Conservation (phyloP, 257 asterid genomes). For the Fraxinus cuspidata region DNA sequence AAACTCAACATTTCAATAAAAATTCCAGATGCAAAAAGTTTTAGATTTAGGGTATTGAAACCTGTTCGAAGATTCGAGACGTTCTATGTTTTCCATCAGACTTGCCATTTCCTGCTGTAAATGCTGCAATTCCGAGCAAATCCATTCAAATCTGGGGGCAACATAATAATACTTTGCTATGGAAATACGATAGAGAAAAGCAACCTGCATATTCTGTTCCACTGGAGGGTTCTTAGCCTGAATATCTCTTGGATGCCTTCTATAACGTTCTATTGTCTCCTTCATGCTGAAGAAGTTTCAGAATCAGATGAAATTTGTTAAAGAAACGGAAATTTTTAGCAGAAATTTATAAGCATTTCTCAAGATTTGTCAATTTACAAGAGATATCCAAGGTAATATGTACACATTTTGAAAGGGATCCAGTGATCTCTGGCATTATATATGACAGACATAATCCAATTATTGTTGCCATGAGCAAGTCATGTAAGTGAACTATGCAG, state of each 20-base stretch:
- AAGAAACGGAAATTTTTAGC: not conserved
- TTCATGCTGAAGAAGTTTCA: conserved; percentile 53
- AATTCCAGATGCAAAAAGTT: not conserved
- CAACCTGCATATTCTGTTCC: conserved; percentile 67
- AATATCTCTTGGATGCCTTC: conserved; percentile 54
- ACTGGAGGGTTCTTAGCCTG: conserved; percentile 49
- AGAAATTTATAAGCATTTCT: not conserved
- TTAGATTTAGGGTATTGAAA: conserved; percentile 9
- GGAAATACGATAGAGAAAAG: not conserved
- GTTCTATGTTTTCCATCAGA: conserved; percentile 76
- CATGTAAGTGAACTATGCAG: too few species aligned
- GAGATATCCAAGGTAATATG: too few species aligned
- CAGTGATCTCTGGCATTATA: too few species aligned
- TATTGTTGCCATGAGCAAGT: too few species aligned
- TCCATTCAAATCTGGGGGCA: not conserved
- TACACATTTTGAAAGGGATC: too few species aligned
- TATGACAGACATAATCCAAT: too few species aligned
- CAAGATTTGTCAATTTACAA: not conserved
- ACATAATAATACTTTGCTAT: not conserved
- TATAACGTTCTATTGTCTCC: conserved; percentile 71
- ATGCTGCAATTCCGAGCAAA: conserved; percentile 32
- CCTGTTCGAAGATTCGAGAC: conserved; percentile 79
- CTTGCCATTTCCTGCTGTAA: conserved; percentile 67
- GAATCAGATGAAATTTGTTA: not conserved
- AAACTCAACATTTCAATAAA: not conserved